Percentiles rank a stretch among this genome's conserved stretches.
Evolutionary conservation across 108 stramenopile species (phyloP).

Genomic region (Cyclotella sp.): DNA sequence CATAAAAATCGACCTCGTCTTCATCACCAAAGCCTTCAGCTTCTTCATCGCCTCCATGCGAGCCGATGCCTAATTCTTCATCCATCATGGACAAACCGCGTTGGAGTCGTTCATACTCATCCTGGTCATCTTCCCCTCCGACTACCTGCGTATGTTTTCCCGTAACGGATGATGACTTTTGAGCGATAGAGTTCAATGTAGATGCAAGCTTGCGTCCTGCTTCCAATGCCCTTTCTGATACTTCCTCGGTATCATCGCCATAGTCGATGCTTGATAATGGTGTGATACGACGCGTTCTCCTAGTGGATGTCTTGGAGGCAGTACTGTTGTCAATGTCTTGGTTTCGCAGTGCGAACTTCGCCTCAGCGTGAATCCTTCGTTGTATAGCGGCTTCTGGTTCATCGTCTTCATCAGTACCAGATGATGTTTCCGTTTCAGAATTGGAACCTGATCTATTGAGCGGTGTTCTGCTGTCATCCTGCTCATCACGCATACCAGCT

Average conservation of each 20-base stretch:
- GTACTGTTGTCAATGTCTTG: conserved; percentile 59
- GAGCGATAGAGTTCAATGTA: conserved; percentile 76
- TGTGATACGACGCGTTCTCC: conserved; percentile 23
- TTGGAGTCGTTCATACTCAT: conserved; percentile 62
- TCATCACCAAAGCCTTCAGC: conserved; percentile 56
- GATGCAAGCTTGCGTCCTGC: conserved; percentile 64
- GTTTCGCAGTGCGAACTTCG: conserved; percentile 74
- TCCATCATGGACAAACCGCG: conserved; percentile 86
- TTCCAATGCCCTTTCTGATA: conserved; percentile 40
- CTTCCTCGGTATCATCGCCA: conserved; percentile 68
- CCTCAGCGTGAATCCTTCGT: conserved; percentile 59
- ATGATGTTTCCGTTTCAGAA: conserved; percentile 19
- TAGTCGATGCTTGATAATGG: conserved; percentile 41
- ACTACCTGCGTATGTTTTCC: conserved; percentile 37
- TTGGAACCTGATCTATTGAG: conserved; percentile 3
- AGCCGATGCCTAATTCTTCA: conserved; percentile 65
- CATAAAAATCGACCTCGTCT: conserved; percentile 72
- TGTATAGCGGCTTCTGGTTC: conserved; percentile 48
- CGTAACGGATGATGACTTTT: conserved; percentile 55
- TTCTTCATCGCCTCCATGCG: conserved; percentile 55
- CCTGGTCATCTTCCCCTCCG: conserved; percentile 55
- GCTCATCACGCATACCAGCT: conserved; percentile 31
- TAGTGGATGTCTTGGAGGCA: conserved; percentile 8
- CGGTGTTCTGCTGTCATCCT: conserved; percentile 24
- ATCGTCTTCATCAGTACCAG: conserved; percentile 37